A percentile compares a stretch with the other conserved stretches of the same genome.
phyloP scores from a whole-genome alignment of 805 yeast genomes.

The Kodamaea lidongshanica region DNA sequence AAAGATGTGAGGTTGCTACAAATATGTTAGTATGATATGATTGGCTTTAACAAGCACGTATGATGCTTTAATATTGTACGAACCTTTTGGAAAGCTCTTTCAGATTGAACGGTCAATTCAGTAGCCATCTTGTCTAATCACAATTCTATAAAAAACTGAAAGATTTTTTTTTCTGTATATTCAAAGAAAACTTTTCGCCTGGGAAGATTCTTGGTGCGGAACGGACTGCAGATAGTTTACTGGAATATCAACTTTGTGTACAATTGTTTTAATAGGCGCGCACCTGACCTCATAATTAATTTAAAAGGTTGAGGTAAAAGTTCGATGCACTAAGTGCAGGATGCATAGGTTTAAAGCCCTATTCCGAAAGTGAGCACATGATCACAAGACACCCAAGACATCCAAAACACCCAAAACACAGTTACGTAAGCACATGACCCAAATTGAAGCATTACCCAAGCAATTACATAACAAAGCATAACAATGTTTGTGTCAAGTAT shows the following conservation, averaged over 20 bases:
- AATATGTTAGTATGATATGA: conserved; percentile 30
- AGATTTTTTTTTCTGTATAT: conserved; percentile 11
- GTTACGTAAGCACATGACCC: too few relatives aligned
- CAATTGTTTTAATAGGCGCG: too few relatives aligned
- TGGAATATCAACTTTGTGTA: not conserved
- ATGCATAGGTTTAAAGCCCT: not conserved
- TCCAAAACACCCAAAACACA: too few relatives aligned
- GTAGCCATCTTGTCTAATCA: conserved; percentile 74
- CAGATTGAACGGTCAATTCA: conserved; percentile 99
- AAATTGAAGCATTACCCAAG: too few relatives aligned
- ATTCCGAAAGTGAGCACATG: conserved; percentile 1
- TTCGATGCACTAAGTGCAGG: too few relatives aligned
- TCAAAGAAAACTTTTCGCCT: conserved; percentile 5
- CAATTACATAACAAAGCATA: too few relatives aligned
- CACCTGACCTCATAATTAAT: too few relatives aligned
- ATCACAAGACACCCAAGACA: too few relatives aligned
- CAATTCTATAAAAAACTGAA: conserved; percentile 9
- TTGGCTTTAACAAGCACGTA: not conserved
- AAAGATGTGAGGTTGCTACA: conserved; percentile 99
- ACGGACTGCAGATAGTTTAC: conserved; percentile 1
- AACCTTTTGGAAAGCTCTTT: conserved; percentile 99
- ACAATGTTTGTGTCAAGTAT: too few relatives aligned
- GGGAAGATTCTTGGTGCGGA: not conserved
- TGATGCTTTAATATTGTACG: conserved; percentile 27
- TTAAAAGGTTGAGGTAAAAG: too few relatives aligned